A percentile compares a stretch with the other conserved stretches of the same genome.
Evolutionary conservation across 1,284 basidiomycete species (phyloP).

Genomic region (Cutaneotrichosporon mucoides): DNA sequence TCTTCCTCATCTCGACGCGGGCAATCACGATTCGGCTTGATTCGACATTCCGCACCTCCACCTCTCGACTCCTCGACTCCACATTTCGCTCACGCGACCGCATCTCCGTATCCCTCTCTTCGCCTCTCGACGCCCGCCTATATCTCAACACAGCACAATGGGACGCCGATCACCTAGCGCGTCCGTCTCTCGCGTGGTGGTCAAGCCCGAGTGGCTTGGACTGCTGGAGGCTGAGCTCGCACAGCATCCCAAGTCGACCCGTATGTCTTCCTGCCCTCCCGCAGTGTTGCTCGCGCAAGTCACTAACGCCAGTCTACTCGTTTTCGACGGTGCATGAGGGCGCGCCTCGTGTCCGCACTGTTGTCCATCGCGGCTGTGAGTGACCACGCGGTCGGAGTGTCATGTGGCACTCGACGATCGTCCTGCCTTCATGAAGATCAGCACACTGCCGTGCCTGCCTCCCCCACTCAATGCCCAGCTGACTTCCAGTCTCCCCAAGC

Average conservation of each 20-base stretch:
- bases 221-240: constrained; percentile 34
- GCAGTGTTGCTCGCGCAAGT: neutral
- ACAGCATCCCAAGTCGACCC: constrained; percentile 29
- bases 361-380: constrained; percentile 42
- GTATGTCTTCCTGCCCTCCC: constrained; percentile 19
- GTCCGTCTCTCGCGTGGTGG: neutral
- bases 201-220: constrained; percentile 32
- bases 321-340: constrained; percentile 34
- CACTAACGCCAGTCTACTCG: constrained; percentile 30
- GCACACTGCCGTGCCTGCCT: no score
- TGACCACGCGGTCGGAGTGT: neutral
- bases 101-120: no score
- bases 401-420: no score
- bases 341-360: constrained; percentile 38
- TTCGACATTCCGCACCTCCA: no score
- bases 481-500: neutral
- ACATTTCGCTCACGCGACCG: no score
- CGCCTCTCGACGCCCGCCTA: no score
- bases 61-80: no score
- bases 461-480: neutral
- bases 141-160: no score
- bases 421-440: neutral
- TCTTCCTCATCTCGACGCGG: no score
- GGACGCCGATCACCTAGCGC: no score
- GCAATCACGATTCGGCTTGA: no score